Base-by-base conservation (phyloP, 2,329 filamentous ascomycete genomes). In the Colletotrichum trifolii region DNA sequence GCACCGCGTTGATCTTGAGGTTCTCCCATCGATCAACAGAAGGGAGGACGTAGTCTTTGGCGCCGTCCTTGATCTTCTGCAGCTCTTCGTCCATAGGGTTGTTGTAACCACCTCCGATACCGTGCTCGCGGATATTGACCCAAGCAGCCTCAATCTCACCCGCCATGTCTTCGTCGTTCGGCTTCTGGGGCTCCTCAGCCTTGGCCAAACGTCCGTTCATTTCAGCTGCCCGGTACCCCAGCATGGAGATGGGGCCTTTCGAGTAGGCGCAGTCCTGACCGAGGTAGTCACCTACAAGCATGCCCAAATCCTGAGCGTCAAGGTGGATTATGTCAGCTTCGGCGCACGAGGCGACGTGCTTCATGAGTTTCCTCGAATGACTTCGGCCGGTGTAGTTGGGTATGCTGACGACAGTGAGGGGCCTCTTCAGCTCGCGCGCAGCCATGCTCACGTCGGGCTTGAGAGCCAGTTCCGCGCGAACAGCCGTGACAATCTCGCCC, bases 201-300 rank as follows among this genome's bases (percentile, higher is more conserved):
- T 83, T 82, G 10, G 83, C 80, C 47, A 85, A 72, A 66, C 83
- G 83, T 7, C 86, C 87, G 55, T 83, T 86, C 69, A 83, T 78
- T 70, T 84, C 82, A 42, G 87, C 81, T 49, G 85, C 78, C 68
- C 81, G 79, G 68, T 88, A 90, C 2, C 85, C 86, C 52, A 90
- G 75, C 69, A 83, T 81, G 2, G 86, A 83, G 10, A 86, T 75
- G 17, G 79, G 74, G 1, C 85, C 83, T 11, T 82, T 73, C 2
- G 78, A 77, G 52, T 80, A 82, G 4, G 79, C 78, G 76, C 78
- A 81, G 64, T 85, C 83, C 71, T 91, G 88, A 5, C 89, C 90
- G 9, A 94, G 77, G 70, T 94, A 93, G 47, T 87, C 83, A 3
- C 89, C 90, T 0, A 90, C 83, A 34, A 96, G 79, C 54, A 89